phyloP scores from a whole-genome alignment of 148 eudicot species.

The Nepenthes mirabilis region DNA sequence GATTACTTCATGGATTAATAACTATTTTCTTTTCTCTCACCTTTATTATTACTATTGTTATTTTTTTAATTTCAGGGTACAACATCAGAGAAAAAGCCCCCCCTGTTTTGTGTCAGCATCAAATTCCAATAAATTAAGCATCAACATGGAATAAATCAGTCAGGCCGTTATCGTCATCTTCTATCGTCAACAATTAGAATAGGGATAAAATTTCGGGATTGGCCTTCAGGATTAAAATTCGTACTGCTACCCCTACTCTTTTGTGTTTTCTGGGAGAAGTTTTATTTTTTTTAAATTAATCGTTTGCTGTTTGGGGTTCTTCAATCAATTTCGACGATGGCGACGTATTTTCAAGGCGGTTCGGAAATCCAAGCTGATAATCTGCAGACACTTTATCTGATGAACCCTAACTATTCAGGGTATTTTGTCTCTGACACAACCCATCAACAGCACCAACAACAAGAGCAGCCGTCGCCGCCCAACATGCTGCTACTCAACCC shows the following conservation, averaged over 20 bases:
- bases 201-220: too few relatives aligned
- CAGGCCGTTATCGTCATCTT: neutral
- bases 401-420: constrained; percentile 55
- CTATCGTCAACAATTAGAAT: neutral
- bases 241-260: too few relatives aligned
- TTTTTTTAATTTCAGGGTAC: neutral
- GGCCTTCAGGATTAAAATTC: too few relatives aligned
- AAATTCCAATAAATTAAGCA: constrained; percentile 9
- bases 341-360: constrained; percentile 52
- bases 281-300: neutral
- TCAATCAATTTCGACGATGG: constrained; percentile 23
- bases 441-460: constrained; percentile 9
- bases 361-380: constrained; percentile 60
- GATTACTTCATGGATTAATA: neutral
- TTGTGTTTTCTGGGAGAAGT: neutral
- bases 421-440: constrained; percentile 14
- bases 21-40: neutral
- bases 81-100: neutral
- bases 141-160: constrained; percentile 1
- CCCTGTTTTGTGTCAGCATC: constrained; percentile 11
- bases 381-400: constrained; percentile 60
- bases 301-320: neutral
- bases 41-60: neutral
- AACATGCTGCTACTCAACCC: constrained; percentile 34
- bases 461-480: constrained; percentile 6